phyloP scores from a whole-genome alignment of 345 rosid species.

The Eucalyptus viminalis region DNA sequence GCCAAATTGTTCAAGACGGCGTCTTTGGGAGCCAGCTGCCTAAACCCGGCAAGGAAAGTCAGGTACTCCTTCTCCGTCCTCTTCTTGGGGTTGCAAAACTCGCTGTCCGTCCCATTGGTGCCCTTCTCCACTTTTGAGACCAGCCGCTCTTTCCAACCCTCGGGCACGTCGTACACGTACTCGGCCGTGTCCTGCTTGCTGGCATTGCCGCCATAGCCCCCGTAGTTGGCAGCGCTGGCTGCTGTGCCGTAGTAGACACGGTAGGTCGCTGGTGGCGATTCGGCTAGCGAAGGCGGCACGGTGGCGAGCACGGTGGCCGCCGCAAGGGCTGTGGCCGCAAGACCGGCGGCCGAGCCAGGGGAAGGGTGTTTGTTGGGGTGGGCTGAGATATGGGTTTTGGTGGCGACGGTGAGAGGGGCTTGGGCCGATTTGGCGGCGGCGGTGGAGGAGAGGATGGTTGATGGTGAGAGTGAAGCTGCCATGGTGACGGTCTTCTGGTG shows the following conservation, averaged over 20 bases:
- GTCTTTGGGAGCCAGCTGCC: conserved; percentile 74
- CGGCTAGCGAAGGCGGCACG: conserved; percentile 40
- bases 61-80: conserved; percentile 77
- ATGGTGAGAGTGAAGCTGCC: conserved; percentile 48
- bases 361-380: conserved; percentile 1
- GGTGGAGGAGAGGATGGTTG: conserved; percentile 20
- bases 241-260: conserved; percentile 82
- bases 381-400: background rate
- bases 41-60: conserved; percentile 68
- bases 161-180: conserved; percentile 82
- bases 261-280: conserved; percentile 7
- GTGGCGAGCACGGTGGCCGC: conserved; percentile 30
- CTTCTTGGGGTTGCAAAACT: conserved; percentile 82
- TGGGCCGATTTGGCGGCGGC: background rate
- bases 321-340: conserved; percentile 33
- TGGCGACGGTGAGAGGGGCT: conserved; percentile 1
- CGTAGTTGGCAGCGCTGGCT: conserved; percentile 92
- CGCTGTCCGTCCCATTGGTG: conserved; percentile 85
- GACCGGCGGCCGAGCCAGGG: conserved; percentile 11
- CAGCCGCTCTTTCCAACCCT: conserved; percentile 83
- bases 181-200: conserved; percentile 83
- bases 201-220: conserved; percentile 85
- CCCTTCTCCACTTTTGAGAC: conserved; percentile 94
- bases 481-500: conserved; percentile 4
- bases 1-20: conserved; percentile 61